Base-by-base conservation (phyloP, 1,139 yeast species). In the Geotrichum aggregatum region DNA sequence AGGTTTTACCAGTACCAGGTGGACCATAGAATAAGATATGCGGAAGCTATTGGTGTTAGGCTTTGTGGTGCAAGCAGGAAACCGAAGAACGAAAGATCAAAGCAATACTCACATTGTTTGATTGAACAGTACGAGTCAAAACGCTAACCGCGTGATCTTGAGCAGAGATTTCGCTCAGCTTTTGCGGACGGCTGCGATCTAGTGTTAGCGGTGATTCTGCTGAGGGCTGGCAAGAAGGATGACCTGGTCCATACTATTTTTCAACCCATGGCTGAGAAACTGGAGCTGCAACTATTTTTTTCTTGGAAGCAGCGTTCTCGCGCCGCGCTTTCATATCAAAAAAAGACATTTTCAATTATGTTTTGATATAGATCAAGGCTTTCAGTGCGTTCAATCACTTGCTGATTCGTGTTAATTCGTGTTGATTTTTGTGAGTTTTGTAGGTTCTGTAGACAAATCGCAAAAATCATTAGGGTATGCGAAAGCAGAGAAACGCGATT, bases 1-100 rank as follows among this genome's bases (percentile, higher is more conserved):
- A 88, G 0, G 98, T 91, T 64, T 91, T 91, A 56, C 98, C 98
- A 0, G 98, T 91, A 31, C 98, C 98, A 49, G 98, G 97, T 5
- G 98, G 97, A 0, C 98, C 98, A 66, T 91, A 91, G 70, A 91
- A 91, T 47, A 92, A 72, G 96, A 91, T 87, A 67, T 92, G 98
- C 1, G 98, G 98, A 31, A 48, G 47, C 47, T 53, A 28, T 16
- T 18, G 7, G 34, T 3, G 38, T 24, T 24, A 24, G 28, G 7
- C 28, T 8, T 24, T 8, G 5, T 24, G 28, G 8, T 8, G 40
- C 41, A 22, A 41, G 45, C 21, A 7, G 33, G 8, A 19, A 35
- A 16, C 18, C 30, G 14, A 10, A 24, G 22, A 10, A 18, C 4
- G 19, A 21, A 49, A 14, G 30, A 19, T 26, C n/a, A n/a, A n/a